These are phyloP conservation scores for Epichloe gansuensis DNA, from an alignment of 2,329 filamentous ascomycete genomes.

Conservation along the genomic window DNA sequence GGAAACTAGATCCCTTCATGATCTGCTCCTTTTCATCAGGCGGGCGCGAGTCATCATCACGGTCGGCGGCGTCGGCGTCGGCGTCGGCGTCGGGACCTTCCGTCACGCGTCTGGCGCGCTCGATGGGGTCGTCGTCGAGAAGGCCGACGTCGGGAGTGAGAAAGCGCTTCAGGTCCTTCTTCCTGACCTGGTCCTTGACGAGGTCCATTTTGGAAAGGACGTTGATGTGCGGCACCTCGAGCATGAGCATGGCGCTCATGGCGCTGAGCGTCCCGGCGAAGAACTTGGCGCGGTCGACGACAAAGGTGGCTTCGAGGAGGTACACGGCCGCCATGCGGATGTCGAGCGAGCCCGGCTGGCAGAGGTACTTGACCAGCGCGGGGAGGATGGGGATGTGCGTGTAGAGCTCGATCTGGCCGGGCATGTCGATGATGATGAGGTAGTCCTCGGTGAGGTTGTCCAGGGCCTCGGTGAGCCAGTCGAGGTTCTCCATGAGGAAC, in stretches of 20 bases:
- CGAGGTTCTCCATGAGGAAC: constrained; percentile 86
- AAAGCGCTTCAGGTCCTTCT: constrained; percentile 81
- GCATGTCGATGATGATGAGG: constrained; percentile 96
- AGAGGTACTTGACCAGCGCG: constrained; percentile 68
- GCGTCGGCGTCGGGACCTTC: constrained; percentile 30
- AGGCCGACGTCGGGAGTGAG: constrained; percentile 73
- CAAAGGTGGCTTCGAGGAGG: constrained; percentile 88
- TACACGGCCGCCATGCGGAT: constrained; percentile 89
- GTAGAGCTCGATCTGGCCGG: constrained; percentile 96
- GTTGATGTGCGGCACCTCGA: constrained; percentile 93
- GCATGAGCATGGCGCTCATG: constrained; percentile 98
- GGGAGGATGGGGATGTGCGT: constrained; percentile 92
- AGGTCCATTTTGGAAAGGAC: constrained; percentile 97
- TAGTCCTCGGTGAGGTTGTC: constrained; percentile 87
- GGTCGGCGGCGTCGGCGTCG: constrained; percentile 25
- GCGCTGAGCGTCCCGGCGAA: constrained; percentile 90
- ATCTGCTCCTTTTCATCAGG: constrained; percentile 54
- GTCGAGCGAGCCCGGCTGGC: constrained; percentile 66
- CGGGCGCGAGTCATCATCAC: constrained; percentile 42
- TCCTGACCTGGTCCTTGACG: constrained; percentile 76
- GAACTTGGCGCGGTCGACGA: constrained; percentile 92
- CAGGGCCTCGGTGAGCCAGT: constrained; percentile 76
- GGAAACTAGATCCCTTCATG: constrained; percentile 72
- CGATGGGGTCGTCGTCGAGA: constrained; percentile 64
- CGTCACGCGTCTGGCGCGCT: constrained; percentile 27